Evolutionary conservation across 202 grass and related monocot genomes (phyloP).

Genomic region (Setaria viridis): DNA sequence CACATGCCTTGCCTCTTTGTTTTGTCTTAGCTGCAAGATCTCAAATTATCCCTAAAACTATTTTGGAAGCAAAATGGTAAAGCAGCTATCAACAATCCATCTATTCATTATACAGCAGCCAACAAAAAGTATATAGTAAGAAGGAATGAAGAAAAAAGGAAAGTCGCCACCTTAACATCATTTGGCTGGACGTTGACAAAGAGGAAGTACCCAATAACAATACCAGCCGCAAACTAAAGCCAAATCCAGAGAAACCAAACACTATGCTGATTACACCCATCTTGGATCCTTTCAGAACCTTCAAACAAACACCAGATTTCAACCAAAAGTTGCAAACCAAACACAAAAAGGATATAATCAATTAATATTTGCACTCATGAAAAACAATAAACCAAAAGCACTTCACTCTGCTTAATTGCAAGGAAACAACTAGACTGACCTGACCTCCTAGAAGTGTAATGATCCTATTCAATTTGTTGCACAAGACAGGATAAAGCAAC

Average conservation of each 20-base stretch:
- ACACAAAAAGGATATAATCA: constrained; percentile 21
- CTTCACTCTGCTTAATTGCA: background rate
- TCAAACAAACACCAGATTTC: constrained; percentile 31
- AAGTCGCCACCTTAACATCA: constrained; percentile 73
- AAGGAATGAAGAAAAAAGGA: constrained; percentile 22
- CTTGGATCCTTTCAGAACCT: constrained; percentile 42
- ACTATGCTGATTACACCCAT: constrained; percentile 80
- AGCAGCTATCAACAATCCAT: constrained; percentile 3
- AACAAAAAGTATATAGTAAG: background rate
- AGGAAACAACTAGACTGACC: constrained; percentile 29
- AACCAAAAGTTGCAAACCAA: constrained; percentile 25
- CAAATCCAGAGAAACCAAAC: constrained; percentile 83
- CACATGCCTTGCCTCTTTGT: background rate
- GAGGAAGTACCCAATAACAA: constrained; percentile 83
- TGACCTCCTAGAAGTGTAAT: constrained; percentile 7
- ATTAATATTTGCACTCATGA: background rate
- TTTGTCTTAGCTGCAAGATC: constrained; percentile 25
- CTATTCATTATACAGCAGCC: constrained; percentile 10
- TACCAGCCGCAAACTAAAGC: constrained; percentile 67
- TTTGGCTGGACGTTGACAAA: constrained; percentile 85
- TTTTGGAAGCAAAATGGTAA: background rate
- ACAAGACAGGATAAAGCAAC: background rate
- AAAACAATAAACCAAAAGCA: background rate
- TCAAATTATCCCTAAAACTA: constrained; percentile 12
- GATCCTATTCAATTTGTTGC: constrained; percentile 24